Evolutionary conservation across 129 eudicot species (phyloP).

Genomic region (Flaveria sonorensis): DNA sequence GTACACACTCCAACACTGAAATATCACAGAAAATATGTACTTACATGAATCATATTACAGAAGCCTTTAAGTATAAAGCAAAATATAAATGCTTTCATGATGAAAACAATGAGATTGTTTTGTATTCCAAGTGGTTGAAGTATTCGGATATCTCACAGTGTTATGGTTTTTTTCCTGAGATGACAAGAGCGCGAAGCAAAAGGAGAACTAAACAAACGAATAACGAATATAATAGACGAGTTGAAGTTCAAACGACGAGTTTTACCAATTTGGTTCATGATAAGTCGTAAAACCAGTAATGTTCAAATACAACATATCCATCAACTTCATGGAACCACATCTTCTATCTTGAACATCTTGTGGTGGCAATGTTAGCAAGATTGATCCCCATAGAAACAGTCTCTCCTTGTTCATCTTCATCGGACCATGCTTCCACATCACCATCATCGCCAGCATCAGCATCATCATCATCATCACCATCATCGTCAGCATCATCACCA

Average conservation of each 20-base stretch:
- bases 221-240: too few relatives aligned
- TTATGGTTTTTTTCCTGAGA: too few relatives aligned
- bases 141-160: too few relatives aligned
- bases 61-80: background rate
- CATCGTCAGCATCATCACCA: background rate
- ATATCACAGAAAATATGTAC: background rate
- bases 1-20: background rate
- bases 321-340: slow-evolving; percentile 1
- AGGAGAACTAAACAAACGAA: too few relatives aligned
- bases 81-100: background rate
- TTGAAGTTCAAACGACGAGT: too few relatives aligned
- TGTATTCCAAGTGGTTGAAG: background rate
- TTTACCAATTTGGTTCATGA: too few relatives aligned
- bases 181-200: too few relatives aligned
- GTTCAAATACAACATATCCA: background rate
- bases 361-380: slow-evolving; percentile 2
- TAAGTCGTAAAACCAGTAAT: too few relatives aligned
- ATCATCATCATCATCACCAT: background rate
- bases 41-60: background rate
- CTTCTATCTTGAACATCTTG: slow-evolving; percentile 17
- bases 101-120: background rate
- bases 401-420: background rate
- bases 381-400: slow-evolving; percentile 6
- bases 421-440: background rate
- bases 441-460: background rate